phyloP scores from a whole-genome alignment of 441 rosid species.

The Populus tomentosa region DNA sequence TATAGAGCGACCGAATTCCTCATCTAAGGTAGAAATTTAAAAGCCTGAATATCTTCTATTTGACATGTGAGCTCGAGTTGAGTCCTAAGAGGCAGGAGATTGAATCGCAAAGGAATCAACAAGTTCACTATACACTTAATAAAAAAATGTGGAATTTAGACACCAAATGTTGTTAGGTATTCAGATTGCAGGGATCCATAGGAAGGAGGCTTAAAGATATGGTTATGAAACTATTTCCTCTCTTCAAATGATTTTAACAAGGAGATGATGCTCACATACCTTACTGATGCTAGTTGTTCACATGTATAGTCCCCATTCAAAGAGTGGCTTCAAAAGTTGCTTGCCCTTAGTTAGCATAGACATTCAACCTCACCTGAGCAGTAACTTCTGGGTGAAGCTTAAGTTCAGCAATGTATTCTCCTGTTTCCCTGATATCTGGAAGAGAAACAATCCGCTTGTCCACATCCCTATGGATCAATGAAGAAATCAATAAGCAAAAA shows the following conservation, averaged over 20 bases:
- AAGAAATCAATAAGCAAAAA: conserved; percentile 1
- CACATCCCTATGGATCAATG: conserved; percentile 55
- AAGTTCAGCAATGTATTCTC: conserved; percentile 82
- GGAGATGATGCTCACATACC: conserved; percentile 1
- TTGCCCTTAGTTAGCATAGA: conserved; percentile 46
- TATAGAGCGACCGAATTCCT: background rate
- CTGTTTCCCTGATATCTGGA: conserved; percentile 91
- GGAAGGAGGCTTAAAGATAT: background rate
- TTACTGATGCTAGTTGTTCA: background rate
- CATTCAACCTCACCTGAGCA: conserved; percentile 61
- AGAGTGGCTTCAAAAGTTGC: background rate
- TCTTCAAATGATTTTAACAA: background rate
- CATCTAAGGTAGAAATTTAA: background rate
- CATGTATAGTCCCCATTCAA: background rate
- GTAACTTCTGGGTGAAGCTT: conserved; percentile 94
- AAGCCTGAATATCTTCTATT: background rate
- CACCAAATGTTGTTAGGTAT: background rate
- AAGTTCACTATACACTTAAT: background rate
- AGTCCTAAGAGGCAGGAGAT: background rate
- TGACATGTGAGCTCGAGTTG: background rate
- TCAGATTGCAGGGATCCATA: background rate
- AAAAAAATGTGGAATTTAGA: background rate
- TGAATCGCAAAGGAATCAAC: background rate
- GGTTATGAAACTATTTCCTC: background rate
- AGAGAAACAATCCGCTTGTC: conserved; percentile 72